Conservation (phyloP, 768 basidiomycete genomes). For the Termitomyces titanicus region DNA sequence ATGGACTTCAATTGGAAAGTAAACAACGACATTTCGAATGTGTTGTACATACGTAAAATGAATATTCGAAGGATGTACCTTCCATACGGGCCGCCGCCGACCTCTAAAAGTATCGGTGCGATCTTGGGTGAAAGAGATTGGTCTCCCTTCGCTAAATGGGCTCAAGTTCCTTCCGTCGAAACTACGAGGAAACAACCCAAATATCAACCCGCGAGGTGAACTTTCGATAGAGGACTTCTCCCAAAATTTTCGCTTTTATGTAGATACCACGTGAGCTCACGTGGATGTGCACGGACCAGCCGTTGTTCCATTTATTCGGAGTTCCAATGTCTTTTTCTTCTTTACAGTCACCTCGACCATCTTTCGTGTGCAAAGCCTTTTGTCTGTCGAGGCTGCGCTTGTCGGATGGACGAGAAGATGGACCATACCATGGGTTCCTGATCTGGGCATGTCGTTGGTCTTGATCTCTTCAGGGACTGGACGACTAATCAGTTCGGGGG, state of each 20-base stretch:
- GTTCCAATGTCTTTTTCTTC: conserved; percentile 1
- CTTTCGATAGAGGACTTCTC: conserved; percentile 47
- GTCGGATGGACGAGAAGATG: conserved; percentile 44
- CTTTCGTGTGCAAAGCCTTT: conserved; percentile 12
- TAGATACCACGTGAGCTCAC: background rate
- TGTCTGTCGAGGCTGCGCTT: conserved; percentile 9
- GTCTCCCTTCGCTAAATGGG: conserved; percentile 53
- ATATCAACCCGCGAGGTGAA: conserved; percentile 72
- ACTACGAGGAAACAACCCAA: conserved; percentile 48
- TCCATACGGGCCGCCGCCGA: conserved; percentile 65
- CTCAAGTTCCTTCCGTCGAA: conserved; percentile 51
- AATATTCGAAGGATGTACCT: conserved; percentile 32
- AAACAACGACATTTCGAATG: no score
- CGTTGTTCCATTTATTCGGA: conserved; percentile 19
- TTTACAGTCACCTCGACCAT: conserved; percentile 18
- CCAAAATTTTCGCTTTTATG: background rate
- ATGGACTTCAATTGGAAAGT: no score
- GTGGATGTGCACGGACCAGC: conserved; percentile 51
- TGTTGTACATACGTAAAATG: background rate
- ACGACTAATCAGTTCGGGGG: conserved; percentile 72
- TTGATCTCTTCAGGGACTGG: conserved; percentile 37
- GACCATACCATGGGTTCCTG: conserved; percentile 27
- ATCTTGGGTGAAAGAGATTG: conserved; percentile 63
- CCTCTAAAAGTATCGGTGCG: conserved; percentile 42
- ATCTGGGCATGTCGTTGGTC: conserved; percentile 74